Evolutionary conservation across 2,329 filamentous ascomycete genomes (phyloP), one percentile per base, ranked within the genome.

Genomic region (Lithohypha guttulata): DNA sequence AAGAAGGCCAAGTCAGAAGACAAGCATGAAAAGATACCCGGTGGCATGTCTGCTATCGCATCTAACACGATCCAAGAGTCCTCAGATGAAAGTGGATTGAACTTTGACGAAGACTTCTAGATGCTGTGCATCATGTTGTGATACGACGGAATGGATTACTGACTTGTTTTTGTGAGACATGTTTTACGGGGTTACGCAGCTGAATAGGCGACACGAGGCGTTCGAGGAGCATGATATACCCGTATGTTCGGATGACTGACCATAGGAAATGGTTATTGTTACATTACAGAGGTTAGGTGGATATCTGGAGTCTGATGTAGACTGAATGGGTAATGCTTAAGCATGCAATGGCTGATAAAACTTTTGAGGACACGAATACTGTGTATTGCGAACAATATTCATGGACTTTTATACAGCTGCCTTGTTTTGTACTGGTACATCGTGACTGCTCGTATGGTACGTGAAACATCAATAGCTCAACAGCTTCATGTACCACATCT

Each of bases 41-140:
- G 33, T 26, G 53, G 58, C 32, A 64, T 66, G 40, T 59, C 66
- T 8, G 65, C 77, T 44, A 60, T 68, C 47, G 67, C 73, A 61
- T 62, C 62, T 25, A 41, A 46, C 28, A 34, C 47, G 42, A 19
- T 20, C n/a, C 19, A 17, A 15, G 45, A 53, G 43, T 28, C 46
- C 41, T 47, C 59, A 38, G 57, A 55, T 30, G 55, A 55, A 32
- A 51, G 62, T 42, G 83, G 84, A 68, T 93, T 98, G 68, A 73
- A 66, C 61, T 96, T 98, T 55, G 87, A 96, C 53, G 89, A 96
- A 51, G 91, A 98, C 68, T 98, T 98, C 59, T 96, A 84, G 72
- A 70, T 33, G 18, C 26, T 28, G 26, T 6, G 26, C 4, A 28
- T 28, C 4, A 14, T 6, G 15, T 11, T 14, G 15, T 28, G 4